These are phyloP conservation scores for Candida corydali DNA, from an alignment of 805 yeast species.

Conservation along the genomic window DNA sequence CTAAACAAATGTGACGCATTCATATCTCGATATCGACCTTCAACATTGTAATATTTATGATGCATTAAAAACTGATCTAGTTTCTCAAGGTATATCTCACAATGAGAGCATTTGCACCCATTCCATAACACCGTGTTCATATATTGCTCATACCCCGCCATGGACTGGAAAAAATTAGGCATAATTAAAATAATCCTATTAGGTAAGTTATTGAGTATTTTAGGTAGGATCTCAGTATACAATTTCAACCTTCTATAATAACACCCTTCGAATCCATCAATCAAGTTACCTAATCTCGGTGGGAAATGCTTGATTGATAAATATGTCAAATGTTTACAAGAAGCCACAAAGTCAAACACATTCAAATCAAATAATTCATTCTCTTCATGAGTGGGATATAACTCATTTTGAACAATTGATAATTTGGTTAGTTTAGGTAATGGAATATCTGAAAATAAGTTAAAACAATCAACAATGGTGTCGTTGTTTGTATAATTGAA, in stretches of 20 bases:
- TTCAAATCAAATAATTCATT: conserved; percentile 45
- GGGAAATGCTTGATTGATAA: conserved; percentile 56
- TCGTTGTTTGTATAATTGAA: conserved; percentile 51
- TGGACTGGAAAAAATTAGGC: conserved; percentile 56
- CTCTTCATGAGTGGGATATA: conserved; percentile 22
- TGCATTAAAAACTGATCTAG: conserved; percentile 60
- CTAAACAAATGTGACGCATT: conserved; percentile 56
- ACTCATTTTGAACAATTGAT: conserved; percentile 31
- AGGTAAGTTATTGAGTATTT: conserved; percentile 15
- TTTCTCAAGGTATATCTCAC: conserved; percentile 45
- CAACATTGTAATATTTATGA: conserved; percentile 56
- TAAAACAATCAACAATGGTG: conserved; percentile 43
- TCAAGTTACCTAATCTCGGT: conserved; percentile 52
- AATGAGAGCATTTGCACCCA: conserved; percentile 64
- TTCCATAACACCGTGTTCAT: conserved; percentile 73
- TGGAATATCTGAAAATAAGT: conserved; percentile 26
- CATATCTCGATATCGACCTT: conserved; percentile 48
- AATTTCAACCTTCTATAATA: conserved; percentile 55
- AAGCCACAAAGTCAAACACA: conserved; percentile 28
- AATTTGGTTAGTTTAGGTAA: conserved; percentile 19
- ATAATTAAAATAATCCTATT: conserved; percentile 42
- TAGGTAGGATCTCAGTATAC: conserved; percentile 47
- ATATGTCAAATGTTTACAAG: conserved; percentile 28
- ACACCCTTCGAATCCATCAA: conserved; percentile 73
- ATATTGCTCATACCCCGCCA: conserved; percentile 66